Conservation (phyloP, 1,284 basidiomycete species). For the Cerioporus squamosus region DNA sequence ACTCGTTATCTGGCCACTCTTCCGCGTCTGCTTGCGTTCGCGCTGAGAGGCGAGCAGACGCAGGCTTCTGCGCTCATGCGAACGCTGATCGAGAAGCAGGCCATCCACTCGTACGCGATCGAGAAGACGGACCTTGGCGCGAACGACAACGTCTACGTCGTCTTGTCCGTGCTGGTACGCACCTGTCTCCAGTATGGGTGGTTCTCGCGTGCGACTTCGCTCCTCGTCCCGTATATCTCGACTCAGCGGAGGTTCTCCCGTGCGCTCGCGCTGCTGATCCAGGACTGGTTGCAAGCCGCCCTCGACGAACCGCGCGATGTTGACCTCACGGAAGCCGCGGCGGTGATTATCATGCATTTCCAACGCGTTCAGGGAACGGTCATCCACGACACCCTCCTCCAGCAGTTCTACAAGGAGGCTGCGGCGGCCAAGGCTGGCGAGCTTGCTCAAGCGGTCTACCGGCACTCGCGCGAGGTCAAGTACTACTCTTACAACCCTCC, state of each 20-base stretch:
- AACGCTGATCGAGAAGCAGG: conserved; percentile 37
- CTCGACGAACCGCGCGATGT: conserved; percentile 20
- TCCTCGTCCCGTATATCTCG: conserved; percentile 33
- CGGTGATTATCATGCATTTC: conserved; percentile 18
- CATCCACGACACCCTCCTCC: conserved; percentile 25
- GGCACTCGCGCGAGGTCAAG: conserved; percentile 37
- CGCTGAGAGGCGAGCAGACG: conserved; percentile 12
- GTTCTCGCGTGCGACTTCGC: conserved; percentile 42
- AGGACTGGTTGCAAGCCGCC: conserved; percentile 21
- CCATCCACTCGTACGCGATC: conserved; percentile 45
- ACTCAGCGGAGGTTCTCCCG: conserved; percentile 3
- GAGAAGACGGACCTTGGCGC: conserved; percentile 34
- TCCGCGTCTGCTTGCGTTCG: conserved; percentile 21
- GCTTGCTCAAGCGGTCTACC: conserved; percentile 30
- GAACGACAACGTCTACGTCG: conserved; percentile 45
- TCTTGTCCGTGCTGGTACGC: conserved; percentile 48
- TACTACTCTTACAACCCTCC: conserved; percentile 53
- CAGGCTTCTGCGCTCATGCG: conserved; percentile 28
- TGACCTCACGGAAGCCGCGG: conserved; percentile 19
- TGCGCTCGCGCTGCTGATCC: conserved; percentile 13
- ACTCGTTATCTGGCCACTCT: conserved; percentile 23
- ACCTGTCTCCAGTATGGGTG: conserved; percentile 56
- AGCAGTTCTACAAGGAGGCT: conserved; percentile 33
- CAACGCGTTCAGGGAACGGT: conserved; percentile 8
- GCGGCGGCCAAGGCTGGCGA: conserved; percentile 11